Percentiles rank a stretch among this genome's conserved stretches.
Conservation (phyloP, 208 protist species). For the Wallacemonas sp. region DNA sequence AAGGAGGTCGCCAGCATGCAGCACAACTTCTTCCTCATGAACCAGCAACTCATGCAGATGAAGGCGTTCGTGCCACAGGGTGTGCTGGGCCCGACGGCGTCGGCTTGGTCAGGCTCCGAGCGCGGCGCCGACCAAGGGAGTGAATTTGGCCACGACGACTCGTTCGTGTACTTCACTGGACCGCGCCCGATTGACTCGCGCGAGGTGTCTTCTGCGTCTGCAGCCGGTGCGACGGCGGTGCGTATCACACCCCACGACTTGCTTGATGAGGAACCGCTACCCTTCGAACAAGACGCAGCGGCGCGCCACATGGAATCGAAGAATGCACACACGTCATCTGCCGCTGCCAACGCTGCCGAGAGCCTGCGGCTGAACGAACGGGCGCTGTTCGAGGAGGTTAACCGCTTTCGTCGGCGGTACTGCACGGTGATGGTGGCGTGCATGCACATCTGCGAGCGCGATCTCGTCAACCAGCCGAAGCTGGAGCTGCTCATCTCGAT, state of each 20-base stretch:
- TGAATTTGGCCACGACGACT: slow-evolving; percentile 6
- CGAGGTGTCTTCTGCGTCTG: background rate
- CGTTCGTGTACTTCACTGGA: slow-evolving; percentile 3
- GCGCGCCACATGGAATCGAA: background rate
- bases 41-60: slow-evolving; percentile 51
- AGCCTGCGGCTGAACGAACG: slow-evolving; percentile 29
- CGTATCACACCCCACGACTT: background rate
- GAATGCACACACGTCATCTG: background rate
- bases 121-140: background rate
- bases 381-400: slow-evolving; percentile 33
- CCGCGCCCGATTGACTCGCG: slow-evolving; percentile 2
- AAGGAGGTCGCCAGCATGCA: slow-evolving; percentile 56
- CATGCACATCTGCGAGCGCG: slow-evolving; percentile 30
- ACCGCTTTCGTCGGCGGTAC: slow-evolving; percentile 45
- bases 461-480: slow-evolving; percentile 16
- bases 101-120: background rate
- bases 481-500: slow-evolving; percentile 22
- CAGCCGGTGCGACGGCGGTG: background rate
- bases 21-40: slow-evolving; percentile 42
- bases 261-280: background rate
- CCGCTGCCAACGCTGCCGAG: background rate
- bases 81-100: slow-evolving; percentile 20
- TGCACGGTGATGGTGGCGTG: slow-evolving; percentile 36
- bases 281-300: slow-evolving; percentile 1
- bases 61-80: slow-evolving; percentile 50